Evolutionary conservation across 2,329 filamentous ascomycete genomes (phyloP), one percentile per base, ranked within the genome.

Genomic region (Elsinoe fawcettii): DNA sequence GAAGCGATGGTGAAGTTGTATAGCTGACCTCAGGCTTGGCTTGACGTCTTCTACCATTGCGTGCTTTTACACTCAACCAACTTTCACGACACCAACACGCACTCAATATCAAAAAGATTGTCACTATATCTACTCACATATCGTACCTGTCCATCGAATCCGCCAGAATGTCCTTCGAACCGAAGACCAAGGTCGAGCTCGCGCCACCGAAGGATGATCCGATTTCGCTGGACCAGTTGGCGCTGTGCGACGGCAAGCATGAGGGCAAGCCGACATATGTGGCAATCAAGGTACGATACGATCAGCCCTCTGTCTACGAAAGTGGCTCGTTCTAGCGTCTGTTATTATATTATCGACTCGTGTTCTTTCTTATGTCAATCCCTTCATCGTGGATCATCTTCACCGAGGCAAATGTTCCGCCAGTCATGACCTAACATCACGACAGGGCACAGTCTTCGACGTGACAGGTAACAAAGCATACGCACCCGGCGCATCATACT

Each of bases 391-490:
- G 30, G 5, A 37, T 12, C 9, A 37, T 14, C 34, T 3, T 14
- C 3, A 12, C 9, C 34, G 34, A n/a, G 34, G 34, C 34, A 37
- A 12, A 37, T 12, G 14, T 37, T 12, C 14, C 14, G 5, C 34
- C 34, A 37, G 11, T 5, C 34, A 37, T 30, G 9, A 30, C 9
- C 34, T 37, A 12, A 37, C 11, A 37, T 3, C 14, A 5, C 9
- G 37, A 18, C 59, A 96, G 86, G 92, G 93, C 65, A 89, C 87
- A 60, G 86, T 99, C 55, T 99, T 96, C 68, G 92, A 99, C 68
- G 93, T 99, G 60, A 90, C 83, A 22, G 88, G 86, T 54, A 99
- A 97, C 73, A 84, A 87, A 63, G 84, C 88, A 14, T 99, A 99
- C 70, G 83, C 84, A 47, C 84, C 87, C 8, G 86, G 84, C 22